Conservation (phyloP, 2,329 filamentous ascomycete species). For the Penicillium sclerotiorum region DNA sequence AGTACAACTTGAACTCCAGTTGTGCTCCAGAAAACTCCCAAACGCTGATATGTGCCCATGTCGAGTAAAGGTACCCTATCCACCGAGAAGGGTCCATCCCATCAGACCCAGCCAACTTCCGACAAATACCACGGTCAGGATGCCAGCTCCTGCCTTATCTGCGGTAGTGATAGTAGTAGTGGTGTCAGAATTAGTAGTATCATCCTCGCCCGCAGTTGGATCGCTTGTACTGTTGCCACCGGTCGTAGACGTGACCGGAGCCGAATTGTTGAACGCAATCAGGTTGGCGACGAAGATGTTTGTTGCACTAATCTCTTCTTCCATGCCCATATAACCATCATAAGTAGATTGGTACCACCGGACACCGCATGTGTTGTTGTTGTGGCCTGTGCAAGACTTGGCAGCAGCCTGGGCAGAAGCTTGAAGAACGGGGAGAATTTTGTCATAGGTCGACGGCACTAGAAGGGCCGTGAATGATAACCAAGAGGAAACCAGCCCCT, state of each 20-base stretch:
- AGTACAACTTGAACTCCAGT: not conserved
- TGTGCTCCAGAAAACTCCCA: not conserved
- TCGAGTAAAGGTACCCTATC: slow-evolving; percentile 8
- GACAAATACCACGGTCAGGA: slow-evolving; percentile 38
- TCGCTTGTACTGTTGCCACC: slow-evolving; percentile 59
- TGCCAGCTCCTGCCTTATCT: slow-evolving; percentile 42
- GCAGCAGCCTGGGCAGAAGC: slow-evolving; percentile 63
- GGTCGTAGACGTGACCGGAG: slow-evolving; percentile 44
- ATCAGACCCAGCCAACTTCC: slow-evolving; percentile 32
- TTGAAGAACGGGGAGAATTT: slow-evolving; percentile 61
- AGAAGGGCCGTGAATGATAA: slow-evolving; percentile 63
- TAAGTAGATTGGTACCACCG: slow-evolving; percentile 60
- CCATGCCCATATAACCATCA: slow-evolving; percentile 63
- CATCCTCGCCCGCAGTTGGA: slow-evolving; percentile 36
- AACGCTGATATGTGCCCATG: not conserved
- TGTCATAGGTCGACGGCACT: slow-evolving; percentile 60
- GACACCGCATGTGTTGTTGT: slow-evolving; percentile 63
- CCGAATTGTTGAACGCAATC: slow-evolving; percentile 48
- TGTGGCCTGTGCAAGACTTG: slow-evolving; percentile 58
- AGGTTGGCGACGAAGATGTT: slow-evolving; percentile 65
- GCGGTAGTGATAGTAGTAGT: slow-evolving; percentile 27
- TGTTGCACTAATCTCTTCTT: slow-evolving; percentile 70
- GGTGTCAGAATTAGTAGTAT: not conserved
- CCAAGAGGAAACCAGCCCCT: slow-evolving; percentile 71
- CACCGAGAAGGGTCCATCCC: slow-evolving; percentile 36